These are phyloP conservation scores for Ascochyta pisi DNA, from an alignment of 2,329 filamentous ascomycete species.

Conservation along the genomic window DNA sequence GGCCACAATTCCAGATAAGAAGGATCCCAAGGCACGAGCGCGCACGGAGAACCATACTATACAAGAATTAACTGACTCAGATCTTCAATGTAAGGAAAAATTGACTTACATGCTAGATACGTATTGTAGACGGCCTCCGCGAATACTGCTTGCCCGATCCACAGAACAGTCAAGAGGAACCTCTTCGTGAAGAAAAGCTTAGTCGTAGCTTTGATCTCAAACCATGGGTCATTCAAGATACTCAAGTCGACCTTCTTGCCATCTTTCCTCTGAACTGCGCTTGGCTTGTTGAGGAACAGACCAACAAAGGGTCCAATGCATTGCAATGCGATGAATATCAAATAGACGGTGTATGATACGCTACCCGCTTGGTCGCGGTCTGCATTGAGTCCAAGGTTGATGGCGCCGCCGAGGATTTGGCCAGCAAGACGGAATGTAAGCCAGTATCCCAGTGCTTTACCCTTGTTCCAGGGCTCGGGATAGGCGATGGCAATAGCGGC, in stretches of 20 bases:
- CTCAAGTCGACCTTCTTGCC: conserved; percentile 66
- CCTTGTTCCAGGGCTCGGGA: conserved; percentile 65
- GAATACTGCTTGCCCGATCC: conserved; percentile 75
- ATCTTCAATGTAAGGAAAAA: background rate
- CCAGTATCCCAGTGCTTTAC: conserved; percentile 68
- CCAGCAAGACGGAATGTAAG: conserved; percentile 67
- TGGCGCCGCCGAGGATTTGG: conserved; percentile 74
- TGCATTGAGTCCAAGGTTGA: conserved; percentile 72
- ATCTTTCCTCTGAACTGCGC: conserved; percentile 69
- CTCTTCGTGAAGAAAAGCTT: conserved; percentile 66
- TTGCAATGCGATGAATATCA: conserved; percentile 75
- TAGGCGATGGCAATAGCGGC: conserved; percentile 76
- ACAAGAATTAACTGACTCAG: background rate
- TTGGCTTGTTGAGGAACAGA: conserved; percentile 66
- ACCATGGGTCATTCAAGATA: conserved; percentile 63
- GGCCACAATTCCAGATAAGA: conserved; percentile 72
- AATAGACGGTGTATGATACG: conserved; percentile 72
- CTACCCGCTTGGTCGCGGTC: conserved; percentile 64
- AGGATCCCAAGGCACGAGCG: conserved; percentile 72
- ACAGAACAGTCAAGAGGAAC: conserved; percentile 69
- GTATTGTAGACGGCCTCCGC: conserved; percentile 76
- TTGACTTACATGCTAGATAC: conserved; percentile 59
- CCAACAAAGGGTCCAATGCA: conserved; percentile 69
- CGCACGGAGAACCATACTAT: conserved; percentile 73
- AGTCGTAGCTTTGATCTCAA: conserved; percentile 66